Evolutionary conservation across 768 basidiomycete genomes (phyloP), one percentile per base, ranked within the genome.

Genomic region (Rhizopogon vinicolor): DNA sequence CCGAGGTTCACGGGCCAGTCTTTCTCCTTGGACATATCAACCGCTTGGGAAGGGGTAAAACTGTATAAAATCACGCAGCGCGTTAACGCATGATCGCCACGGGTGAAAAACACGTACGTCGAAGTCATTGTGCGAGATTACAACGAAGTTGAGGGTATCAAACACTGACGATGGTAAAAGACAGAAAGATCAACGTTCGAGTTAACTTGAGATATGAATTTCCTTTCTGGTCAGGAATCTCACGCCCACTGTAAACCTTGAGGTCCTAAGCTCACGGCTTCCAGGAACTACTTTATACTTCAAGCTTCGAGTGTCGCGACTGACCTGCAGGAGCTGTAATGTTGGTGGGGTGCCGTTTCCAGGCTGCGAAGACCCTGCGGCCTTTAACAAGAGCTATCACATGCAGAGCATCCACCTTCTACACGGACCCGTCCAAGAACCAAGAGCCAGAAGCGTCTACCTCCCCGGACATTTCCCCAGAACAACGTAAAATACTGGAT

Each of bases 1-100:
- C 89, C 89, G 18, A 91, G 73, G 60, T 78, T 78, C 57, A 81
- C 72, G 31, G 86, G 71, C 89, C 89, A 91, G 58, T 89, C 84
- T 59, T 78, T 83, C 65, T 89, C 87, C 58, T 84, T 87, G 62
- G 80, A 71, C 73, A 78, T 72, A 65, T 89, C 85, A 50, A 89
- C 63, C 25, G 67, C 68, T 56, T 76, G 67, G 33, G 79, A 75
- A 45, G 81, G 83, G 39, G 81, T 84, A 63, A 84, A 86, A 31
- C 88, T 87, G 19, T 13, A 37, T 49, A 22, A 5, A 46, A 33
- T 29, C 29, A 14, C 50, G 19, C 42, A 35, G 8, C 35, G n/a
- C 22, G 14, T 49, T 37, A 9, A 49, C 13, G 14, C 14, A 49
- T 16, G 22, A 19, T 10, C 33, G 4, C 16, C 22, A 25, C 8